A percentile compares a stretch with the other conserved stretches of the same genome.
Evolutionary conservation across 1,284 basidiomycete species (phyloP).

Genomic region (Leccinum griseonigrum): DNA sequence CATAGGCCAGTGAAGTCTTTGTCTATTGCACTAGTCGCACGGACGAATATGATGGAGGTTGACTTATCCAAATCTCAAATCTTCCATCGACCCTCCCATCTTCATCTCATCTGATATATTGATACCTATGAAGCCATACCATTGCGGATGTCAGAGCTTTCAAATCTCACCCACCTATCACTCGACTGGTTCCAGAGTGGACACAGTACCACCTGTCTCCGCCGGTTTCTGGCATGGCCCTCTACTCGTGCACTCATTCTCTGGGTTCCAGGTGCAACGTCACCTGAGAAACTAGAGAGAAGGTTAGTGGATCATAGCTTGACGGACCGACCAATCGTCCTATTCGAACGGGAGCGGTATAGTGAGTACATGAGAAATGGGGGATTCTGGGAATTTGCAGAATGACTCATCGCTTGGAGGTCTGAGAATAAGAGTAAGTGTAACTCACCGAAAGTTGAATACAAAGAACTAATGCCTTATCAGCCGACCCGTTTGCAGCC

Average conservation of each 20-base stretch:
- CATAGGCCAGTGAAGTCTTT: neutral
- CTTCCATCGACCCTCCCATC: neutral
- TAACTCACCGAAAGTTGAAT: neutral
- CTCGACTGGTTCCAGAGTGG: neutral
- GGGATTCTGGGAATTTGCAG: neutral
- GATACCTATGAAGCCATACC: neutral
- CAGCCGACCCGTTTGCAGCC: neutral
- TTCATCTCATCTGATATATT: neutral
- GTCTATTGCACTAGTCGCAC: neutral
- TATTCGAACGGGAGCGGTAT: neutral
- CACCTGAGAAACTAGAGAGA: neutral
- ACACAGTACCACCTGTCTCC: neutral
- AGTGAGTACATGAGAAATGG: neutral
- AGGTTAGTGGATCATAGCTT: neutral
- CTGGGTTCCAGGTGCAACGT: neutral
- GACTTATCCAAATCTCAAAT: neutral
- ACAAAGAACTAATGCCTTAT: neutral
- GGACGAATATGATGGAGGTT: neutral
- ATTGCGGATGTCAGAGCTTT: neutral
- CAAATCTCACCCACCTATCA: neutral
- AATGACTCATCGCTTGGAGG: neutral
- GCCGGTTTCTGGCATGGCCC: neutral
- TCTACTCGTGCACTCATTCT: neutral
- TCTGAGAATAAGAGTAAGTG: neutral
- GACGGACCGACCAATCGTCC: neutral